These are phyloP conservation scores for Chrysoporthe cubensis DNA, from an alignment of 2,329 filamentous ascomycete species.

Conservation along the genomic window DNA sequence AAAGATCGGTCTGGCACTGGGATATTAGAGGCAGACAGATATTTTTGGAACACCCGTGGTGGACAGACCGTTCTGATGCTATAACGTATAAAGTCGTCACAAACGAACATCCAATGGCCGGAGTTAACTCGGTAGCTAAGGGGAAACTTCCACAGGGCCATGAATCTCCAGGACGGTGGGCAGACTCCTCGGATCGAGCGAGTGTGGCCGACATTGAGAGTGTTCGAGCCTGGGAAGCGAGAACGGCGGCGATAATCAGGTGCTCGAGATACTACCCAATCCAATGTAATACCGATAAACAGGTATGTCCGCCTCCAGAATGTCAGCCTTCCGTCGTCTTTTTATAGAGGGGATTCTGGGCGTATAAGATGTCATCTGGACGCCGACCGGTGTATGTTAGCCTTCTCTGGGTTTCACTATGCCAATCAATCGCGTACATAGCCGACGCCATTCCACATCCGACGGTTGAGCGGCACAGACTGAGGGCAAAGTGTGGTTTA, in stretches of 20 bases:
- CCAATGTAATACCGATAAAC: neutral
- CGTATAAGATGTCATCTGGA: neutral
- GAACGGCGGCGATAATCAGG: neutral
- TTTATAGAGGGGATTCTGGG: neutral
- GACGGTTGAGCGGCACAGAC: neutral
- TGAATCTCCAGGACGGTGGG: neutral
- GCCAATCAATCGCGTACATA: neutral
- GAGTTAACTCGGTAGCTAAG: constrained; percentile 12
- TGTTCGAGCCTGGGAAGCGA: neutral
- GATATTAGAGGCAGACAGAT: neutral
- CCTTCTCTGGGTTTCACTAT: neutral
- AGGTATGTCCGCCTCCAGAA: neutral
- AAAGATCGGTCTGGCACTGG: neutral
- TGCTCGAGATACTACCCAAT: neutral
- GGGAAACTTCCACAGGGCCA: neutral
- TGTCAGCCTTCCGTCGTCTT: neutral
- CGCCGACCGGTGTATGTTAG: neutral
- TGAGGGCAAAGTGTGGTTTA: neutral
- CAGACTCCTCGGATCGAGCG: neutral
- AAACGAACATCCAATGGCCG: constrained; percentile 13
- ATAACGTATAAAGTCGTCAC: constrained; percentile 16
- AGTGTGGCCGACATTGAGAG: neutral
- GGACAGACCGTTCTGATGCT: constrained; percentile 9
- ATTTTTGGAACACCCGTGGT: neutral
- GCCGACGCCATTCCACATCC: neutral